A percentile compares a stretch with the other conserved stretches of the same genome.
Evolutionary conservation across 345 rosid species (phyloP).

Genomic region (Lepidium sativum): DNA sequence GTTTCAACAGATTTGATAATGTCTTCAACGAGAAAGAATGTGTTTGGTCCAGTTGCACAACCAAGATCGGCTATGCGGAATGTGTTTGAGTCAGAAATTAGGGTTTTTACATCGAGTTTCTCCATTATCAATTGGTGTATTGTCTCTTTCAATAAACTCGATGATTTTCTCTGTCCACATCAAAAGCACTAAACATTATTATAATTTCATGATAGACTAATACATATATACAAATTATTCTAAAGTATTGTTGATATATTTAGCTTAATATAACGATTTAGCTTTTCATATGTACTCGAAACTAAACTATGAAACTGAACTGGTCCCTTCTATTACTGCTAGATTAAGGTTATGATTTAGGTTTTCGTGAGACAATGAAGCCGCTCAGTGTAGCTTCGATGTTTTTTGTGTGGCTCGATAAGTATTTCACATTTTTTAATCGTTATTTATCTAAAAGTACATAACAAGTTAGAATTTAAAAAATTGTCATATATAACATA

Average conservation of each 20-base stretch:
- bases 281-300: neutral
- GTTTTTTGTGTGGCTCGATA: constrained; percentile 17
- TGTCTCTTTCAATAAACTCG: constrained; percentile 28
- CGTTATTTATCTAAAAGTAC: neutral
- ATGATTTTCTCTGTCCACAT: constrained; percentile 35
- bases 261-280: too few species aligned
- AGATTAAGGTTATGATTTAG: neutral
- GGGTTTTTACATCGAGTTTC: constrained; percentile 35
- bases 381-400: neutral
- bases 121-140: constrained; percentile 33
- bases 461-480: neutral
- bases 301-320: neutral
- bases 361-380: constrained; percentile 4
- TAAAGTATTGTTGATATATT: too few species aligned
- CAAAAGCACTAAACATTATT: neutral
- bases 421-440: neutral
- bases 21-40: constrained; percentile 37
- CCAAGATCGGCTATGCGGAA: constrained; percentile 55
- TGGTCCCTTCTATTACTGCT: neutral
- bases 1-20: constrained; percentile 26
- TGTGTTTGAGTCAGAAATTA: constrained; percentile 28
- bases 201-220: neutral
- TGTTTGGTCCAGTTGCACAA: constrained; percentile 64
- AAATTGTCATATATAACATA: neutral
- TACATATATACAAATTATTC: too few species aligned